Percentiles rank a stretch among this genome's conserved stretches.
Evolutionary conservation across 495 filamentous ascomycete genomes (phyloP).

Genomic region (Evernia prunastri): DNA sequence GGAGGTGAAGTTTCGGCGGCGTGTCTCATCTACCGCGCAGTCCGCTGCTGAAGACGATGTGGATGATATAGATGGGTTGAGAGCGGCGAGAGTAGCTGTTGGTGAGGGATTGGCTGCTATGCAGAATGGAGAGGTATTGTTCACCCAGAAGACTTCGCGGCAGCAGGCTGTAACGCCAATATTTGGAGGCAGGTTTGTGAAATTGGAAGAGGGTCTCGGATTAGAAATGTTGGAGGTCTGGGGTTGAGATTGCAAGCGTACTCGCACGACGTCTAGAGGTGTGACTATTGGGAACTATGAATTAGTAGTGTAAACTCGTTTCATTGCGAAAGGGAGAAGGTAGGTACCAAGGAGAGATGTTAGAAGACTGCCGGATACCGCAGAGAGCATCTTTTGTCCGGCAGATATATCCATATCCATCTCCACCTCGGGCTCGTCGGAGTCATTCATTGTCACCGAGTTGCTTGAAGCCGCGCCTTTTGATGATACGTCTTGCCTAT

Average conservation of each 20-base stretch:
- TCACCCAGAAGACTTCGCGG: constrained; percentile 93
- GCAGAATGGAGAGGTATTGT: constrained; percentile 77
- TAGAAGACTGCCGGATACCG: constrained; percentile 80
- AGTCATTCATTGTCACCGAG: constrained; percentile 14
- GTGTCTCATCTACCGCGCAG: constrained; percentile 81
- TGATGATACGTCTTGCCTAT: constrained; percentile 38
- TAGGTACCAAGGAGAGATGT: constrained; percentile 79
- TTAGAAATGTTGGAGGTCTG: constrained; percentile 35
- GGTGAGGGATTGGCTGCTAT: constrained; percentile 48
- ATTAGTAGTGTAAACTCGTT: constrained; percentile 11
- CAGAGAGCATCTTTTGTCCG: constrained; percentile 87
- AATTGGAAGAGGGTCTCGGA: constrained; percentile 38
- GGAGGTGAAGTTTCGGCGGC: constrained; percentile 75
- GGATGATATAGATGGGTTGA: constrained; percentile 34
- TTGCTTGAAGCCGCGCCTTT: neutral
- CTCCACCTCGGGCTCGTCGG: neutral
- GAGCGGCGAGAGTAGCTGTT: constrained; percentile 28
- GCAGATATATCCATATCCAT: constrained; percentile 70
- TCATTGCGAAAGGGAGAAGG: constrained; percentile 5
- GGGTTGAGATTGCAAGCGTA: constrained; percentile 84
- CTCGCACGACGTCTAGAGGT: constrained; percentile 92
- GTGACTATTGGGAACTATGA: constrained; percentile 56
- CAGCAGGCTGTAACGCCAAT: constrained; percentile 94
- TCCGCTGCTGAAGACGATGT: constrained; percentile 43
- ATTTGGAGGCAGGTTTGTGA: constrained; percentile 62